phyloP scores from a whole-genome alignment of 495 filamentous ascomycete species.

The Hyaloscypha finlandica region DNA sequence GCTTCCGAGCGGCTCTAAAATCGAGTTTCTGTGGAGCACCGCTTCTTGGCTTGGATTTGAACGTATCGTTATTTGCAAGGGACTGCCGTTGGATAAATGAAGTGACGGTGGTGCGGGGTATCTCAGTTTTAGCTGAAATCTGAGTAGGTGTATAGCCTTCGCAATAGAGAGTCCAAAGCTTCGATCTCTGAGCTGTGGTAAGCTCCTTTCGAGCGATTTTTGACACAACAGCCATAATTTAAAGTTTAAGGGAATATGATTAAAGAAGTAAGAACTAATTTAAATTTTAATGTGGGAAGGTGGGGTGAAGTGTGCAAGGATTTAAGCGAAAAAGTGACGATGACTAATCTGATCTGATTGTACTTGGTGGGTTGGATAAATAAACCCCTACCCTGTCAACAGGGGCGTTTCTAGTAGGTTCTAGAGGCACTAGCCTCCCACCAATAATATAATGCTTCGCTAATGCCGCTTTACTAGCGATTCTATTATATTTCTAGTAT shows the following conservation, averaged over 20 bases:
- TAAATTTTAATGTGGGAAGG: neutral
- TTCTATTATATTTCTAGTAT: too few relatives aligned
- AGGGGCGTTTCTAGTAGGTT: too few relatives aligned
- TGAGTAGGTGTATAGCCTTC: neutral
- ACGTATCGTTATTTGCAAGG: neutral
- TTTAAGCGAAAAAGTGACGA: too few relatives aligned
- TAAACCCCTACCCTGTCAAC: too few relatives aligned
- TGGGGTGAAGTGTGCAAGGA: neutral
- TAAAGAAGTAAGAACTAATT: neutral
- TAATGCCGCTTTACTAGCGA: too few relatives aligned
- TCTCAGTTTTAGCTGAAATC: neutral
- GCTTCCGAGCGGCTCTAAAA: neutral
- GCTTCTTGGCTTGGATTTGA: neutral
- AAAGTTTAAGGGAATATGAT: neutral
- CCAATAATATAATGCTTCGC: too few relatives aligned
- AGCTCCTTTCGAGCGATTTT: neutral
- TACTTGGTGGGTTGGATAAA: too few relatives aligned
- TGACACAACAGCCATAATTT: neutral
- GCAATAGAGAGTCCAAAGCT: constrained; percentile 1
- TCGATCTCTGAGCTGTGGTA: neutral
- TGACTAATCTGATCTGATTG: too few relatives aligned
- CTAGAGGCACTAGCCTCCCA: too few relatives aligned
- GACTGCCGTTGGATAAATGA: neutral
- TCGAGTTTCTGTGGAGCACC: neutral
- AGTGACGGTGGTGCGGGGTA: neutral